Evolutionary conservation across 1,139 yeast genomes (phyloP).

Genomic region (Entelexis paramagnoliae): DNA sequence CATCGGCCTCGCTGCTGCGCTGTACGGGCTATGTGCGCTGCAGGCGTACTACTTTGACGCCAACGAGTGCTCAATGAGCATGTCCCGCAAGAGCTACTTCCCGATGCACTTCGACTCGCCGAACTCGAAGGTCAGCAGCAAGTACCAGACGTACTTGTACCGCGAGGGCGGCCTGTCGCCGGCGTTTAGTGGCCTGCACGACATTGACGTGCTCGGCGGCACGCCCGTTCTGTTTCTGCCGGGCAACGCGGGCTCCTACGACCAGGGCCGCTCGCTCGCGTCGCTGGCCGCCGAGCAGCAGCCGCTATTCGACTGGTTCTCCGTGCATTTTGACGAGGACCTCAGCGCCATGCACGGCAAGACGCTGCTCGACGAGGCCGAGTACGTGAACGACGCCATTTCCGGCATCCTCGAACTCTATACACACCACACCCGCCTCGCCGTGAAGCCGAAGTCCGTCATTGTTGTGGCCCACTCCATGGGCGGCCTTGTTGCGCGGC

Average conservation of each 20-base stretch:
- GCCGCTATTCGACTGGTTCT: constrained; percentile 58
- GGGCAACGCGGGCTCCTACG: constrained; percentile 92
- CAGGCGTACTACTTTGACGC: constrained; percentile 13
- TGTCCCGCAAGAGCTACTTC: constrained; percentile 17
- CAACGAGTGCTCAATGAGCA: constrained; percentile 22
- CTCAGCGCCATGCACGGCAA: constrained; percentile 94
- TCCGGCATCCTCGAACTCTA: constrained; percentile 63
- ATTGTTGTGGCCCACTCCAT: constrained; percentile 84
- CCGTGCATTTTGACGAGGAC: constrained; percentile 93
- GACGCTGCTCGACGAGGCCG: constrained; percentile 89
- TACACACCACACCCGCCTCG: constrained; percentile 19
- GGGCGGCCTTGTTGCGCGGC: constrained; percentile 88
- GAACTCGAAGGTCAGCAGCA: constrained; percentile 13
- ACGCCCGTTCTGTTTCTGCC: constrained; percentile 88
- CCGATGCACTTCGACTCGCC: constrained; percentile 16
- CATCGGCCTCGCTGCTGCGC: background rate
- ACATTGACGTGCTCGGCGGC: constrained; percentile 43
- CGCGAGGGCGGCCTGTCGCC: constrained; percentile 43
- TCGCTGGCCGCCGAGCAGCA: constrained; percentile 54
- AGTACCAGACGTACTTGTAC: constrained; percentile 44
- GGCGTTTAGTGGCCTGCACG: constrained; percentile 28
- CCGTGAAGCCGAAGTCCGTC: constrained; percentile 51
- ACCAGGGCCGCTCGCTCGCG: constrained; percentile 87
- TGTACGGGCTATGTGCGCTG: background rate
- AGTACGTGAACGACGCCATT: constrained; percentile 81